These are phyloP conservation scores for Auricularia cornea DNA, from an alignment of 768 basidiomycete genomes.

Conservation along the genomic window DNA sequence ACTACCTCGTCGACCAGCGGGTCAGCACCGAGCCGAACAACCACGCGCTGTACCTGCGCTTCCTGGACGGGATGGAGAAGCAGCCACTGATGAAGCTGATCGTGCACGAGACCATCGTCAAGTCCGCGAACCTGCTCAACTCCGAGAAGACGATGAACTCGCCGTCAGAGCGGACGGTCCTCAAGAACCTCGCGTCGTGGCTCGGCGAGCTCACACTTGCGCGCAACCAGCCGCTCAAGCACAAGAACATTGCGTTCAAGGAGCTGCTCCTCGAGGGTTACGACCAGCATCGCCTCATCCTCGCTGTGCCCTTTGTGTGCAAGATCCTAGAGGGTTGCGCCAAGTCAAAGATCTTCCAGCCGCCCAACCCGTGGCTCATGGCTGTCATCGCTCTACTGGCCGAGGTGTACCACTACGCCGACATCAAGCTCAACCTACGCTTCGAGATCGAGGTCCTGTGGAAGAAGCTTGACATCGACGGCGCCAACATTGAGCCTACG, in stretches of 20 bases:
- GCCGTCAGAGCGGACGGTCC: slow-evolving; percentile 69
- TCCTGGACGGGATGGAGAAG: slow-evolving; percentile 75
- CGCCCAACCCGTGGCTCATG: slow-evolving; percentile 98
- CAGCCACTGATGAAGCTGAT: slow-evolving; percentile 63
- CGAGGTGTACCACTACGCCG: slow-evolving; percentile 95
- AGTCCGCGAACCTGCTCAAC: slow-evolving; percentile 80
- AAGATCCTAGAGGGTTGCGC: slow-evolving; percentile 88
- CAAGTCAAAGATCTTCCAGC: slow-evolving; percentile 85
- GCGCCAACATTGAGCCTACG: slow-evolving; percentile 77
- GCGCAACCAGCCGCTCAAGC: slow-evolving; percentile 83
- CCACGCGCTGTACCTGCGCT: slow-evolving; percentile 88
- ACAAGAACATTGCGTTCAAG: slow-evolving; percentile 93
- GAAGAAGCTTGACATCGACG: slow-evolving; percentile 80
- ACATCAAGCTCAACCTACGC: slow-evolving; percentile 92
- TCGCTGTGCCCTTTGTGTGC: slow-evolving; percentile 97
- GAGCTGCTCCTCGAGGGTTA: slow-evolving; percentile 95
- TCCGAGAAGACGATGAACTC: slow-evolving; percentile 84
- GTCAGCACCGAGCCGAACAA: slow-evolving; percentile 96
- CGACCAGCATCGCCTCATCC: slow-evolving; percentile 81
- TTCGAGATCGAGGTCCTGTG: slow-evolving; percentile 98
- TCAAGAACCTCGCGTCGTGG: slow-evolving; percentile 96
- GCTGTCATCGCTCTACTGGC: slow-evolving; percentile 84
- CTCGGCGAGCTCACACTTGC: slow-evolving; percentile 90
- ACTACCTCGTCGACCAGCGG: slow-evolving; percentile 94
- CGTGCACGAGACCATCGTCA: slow-evolving; percentile 88